These are phyloP conservation scores for Zygoascus tannicola DNA, from an alignment of 805 yeast genomes.

Conservation along the genomic window DNA sequence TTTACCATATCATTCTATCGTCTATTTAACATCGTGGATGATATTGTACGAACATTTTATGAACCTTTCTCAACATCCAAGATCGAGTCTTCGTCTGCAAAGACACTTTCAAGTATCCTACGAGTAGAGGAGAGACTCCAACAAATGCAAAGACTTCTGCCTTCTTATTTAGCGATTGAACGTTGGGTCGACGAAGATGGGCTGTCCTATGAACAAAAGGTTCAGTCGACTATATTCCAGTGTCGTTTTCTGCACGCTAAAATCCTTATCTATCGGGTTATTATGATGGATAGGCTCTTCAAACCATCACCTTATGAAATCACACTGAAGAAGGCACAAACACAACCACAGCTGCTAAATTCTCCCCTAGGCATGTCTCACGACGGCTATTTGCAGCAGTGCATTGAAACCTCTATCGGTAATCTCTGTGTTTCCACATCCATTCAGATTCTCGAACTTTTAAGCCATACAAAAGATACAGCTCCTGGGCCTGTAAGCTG, in stretches of 20 bases:
- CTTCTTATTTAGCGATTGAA: slow-evolving; percentile 7
- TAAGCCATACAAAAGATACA: slow-evolving; percentile 7
- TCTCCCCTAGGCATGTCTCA: not conserved
- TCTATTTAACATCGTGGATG: slow-evolving; percentile 20
- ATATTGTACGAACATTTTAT: slow-evolving; percentile 13
- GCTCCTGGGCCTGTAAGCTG: slow-evolving; percentile 19
- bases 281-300: slow-evolving; percentile 8
- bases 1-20: slow-evolving; percentile 17
- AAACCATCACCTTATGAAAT: slow-evolving; percentile 1
- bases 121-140: slow-evolving; percentile 4
- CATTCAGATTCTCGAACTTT: slow-evolving; percentile 10
- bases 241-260: slow-evolving; percentile 8
- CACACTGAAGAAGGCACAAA: not conserved
- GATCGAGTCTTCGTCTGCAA: slow-evolving; percentile 18
- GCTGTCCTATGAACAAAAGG: not conserved
- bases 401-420: slow-evolving; percentile 9
- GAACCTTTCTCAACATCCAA: slow-evolving; percentile 15
- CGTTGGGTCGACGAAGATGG: not conserved
- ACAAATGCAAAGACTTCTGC: slow-evolving; percentile 1
- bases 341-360: not conserved
- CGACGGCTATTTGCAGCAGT: slow-evolving; percentile 6
- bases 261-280: slow-evolving; percentile 12
- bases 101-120: slow-evolving; percentile 9
- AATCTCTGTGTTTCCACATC: slow-evolving; percentile 14
- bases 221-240: slow-evolving; percentile 4